A percentile compares a stretch with the other conserved stretches of the same genome.
Conservation (phyloP, 225 moss, liverwort and hornwort genomes). For the Marchantia paleacea region DNA sequence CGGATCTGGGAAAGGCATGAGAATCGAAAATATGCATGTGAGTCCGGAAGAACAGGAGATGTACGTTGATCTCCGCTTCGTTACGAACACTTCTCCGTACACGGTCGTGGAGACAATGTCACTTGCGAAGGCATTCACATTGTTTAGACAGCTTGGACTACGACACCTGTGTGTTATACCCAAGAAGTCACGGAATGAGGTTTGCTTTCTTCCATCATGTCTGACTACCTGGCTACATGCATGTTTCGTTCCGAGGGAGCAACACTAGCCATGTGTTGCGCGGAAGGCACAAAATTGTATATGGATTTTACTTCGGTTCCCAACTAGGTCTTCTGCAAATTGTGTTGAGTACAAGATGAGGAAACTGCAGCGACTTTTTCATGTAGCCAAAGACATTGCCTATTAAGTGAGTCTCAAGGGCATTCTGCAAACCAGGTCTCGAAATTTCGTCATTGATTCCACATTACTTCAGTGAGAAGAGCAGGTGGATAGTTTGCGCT, state of each 20-base stretch:
- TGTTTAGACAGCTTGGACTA: constrained; percentile 86
- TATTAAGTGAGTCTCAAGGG: background rate
- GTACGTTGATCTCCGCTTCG: constrained; percentile 65
- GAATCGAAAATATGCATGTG: constrained; percentile 49
- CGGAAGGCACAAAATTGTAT: background rate
- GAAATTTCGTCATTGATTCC: too few species aligned
- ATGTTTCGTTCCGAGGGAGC: background rate
- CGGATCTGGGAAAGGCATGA: constrained; percentile 53
- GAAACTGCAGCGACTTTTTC: background rate
- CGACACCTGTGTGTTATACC: constrained; percentile 92
- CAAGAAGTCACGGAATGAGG: constrained; percentile 40
- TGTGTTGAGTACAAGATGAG: background rate
- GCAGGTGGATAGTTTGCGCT: background rate
- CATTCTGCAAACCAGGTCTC: background rate
- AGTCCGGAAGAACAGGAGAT: constrained; percentile 55
- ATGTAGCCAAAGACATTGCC: background rate
- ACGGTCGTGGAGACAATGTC: constrained; percentile 89
- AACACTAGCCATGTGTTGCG: background rate
- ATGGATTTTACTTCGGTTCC: background rate
- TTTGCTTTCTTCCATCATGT: constrained; percentile 4
- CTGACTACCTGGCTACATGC: background rate
- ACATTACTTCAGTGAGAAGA: background rate
- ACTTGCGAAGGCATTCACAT: constrained; percentile 71
- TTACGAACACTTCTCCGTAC: constrained; percentile 84
- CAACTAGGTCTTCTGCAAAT: background rate